A percentile compares a stretch with the other conserved stretches of the same genome.
phyloP scores from a whole-genome alignment of 345 rosid species.

The Eucalyptus erythrocorys region DNA sequence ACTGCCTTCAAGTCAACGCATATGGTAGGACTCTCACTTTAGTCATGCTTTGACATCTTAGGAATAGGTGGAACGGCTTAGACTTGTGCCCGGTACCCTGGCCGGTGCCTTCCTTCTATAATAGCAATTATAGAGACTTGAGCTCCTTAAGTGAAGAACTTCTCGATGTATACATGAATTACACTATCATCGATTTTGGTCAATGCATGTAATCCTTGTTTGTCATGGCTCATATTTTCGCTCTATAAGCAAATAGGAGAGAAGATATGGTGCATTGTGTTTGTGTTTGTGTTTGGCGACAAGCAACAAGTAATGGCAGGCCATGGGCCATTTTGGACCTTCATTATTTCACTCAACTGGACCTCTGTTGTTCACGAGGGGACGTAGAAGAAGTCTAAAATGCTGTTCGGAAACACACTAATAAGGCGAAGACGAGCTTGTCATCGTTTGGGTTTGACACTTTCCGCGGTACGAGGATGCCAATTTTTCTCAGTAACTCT shows the following conservation, averaged over 20 bases:
- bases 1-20: neutral
- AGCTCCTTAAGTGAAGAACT: neutral
- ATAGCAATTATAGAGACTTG: neutral
- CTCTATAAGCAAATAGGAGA: neutral
- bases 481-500: neutral
- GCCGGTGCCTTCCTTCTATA: neutral
- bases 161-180: neutral
- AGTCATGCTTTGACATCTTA: neutral
- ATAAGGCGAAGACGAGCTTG: neutral
- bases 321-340: neutral
- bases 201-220: neutral
- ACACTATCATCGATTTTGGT: neutral
- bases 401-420: neutral
- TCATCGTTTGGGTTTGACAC: neutral
- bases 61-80: neutral
- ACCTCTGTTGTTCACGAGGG: neutral
- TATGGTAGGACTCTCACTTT: neutral
- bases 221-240: neutral
- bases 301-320: neutral
- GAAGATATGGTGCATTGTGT: neutral
- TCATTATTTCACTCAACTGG: neutral
- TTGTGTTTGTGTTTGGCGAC: neutral
- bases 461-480: neutral
- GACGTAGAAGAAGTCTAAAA: neutral
- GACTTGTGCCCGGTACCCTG: neutral